These are phyloP conservation scores for Garcia nutans DNA, from an alignment of 345 rosid species.

Conservation along the genomic window DNA sequence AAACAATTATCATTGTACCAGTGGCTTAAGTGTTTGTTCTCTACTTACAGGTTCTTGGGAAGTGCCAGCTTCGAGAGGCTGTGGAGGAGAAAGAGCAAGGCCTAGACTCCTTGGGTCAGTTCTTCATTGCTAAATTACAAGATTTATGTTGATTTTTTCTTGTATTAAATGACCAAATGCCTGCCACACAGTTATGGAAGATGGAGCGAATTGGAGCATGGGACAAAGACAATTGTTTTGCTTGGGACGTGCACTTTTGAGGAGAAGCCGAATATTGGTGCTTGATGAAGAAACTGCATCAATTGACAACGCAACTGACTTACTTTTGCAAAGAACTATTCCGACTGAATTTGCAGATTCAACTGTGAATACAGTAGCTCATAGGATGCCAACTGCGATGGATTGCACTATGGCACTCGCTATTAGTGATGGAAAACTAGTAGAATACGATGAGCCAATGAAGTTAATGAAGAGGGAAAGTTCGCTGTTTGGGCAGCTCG, in stretches of 20 bases:
- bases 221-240: slow-evolving; percentile 92
- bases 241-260: slow-evolving; percentile 83
- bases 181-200: slow-evolving; percentile 60
- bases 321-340: slow-evolving; percentile 79
- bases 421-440: slow-evolving; percentile 67
- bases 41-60: slow-evolving; percentile 60
- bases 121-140: background rate
- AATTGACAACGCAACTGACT: slow-evolving; percentile 85
- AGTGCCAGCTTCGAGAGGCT: slow-evolving; percentile 80
- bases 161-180: background rate
- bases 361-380: slow-evolving; percentile 90
- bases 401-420: slow-evolving; percentile 94
- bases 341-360: slow-evolving; percentile 71
- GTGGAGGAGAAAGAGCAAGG: slow-evolving; percentile 76
- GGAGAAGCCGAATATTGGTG: slow-evolving; percentile 78
- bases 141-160: background rate
- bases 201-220: slow-evolving; percentile 97
- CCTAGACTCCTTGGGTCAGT: slow-evolving; percentile 68
- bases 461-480: slow-evolving; percentile 62
- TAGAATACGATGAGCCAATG: slow-evolving; percentile 78
- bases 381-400: slow-evolving; percentile 94
- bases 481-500: slow-evolving; percentile 77
- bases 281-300: slow-evolving; percentile 98
- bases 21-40: background rate
- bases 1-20: background rate